A percentile compares a stretch with the other conserved stretches of the same genome.
phyloP scores from a whole-genome alignment of 257 asterid species.

The Ajuga chamaepitys region DNA sequence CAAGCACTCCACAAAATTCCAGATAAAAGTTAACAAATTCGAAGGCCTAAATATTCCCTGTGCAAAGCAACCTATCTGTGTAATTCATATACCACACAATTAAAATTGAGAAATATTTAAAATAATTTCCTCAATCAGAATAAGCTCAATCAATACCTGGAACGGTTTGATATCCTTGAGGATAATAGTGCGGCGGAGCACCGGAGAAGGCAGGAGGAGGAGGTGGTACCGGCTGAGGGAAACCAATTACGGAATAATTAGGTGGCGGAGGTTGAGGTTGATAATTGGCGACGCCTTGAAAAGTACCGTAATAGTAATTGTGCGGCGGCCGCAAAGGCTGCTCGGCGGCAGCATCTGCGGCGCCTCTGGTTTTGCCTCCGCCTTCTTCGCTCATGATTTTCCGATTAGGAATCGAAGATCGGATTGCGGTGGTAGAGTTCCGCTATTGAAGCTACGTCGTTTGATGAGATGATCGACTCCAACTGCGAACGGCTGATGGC shows the following conservation, averaged over 20 bases:
- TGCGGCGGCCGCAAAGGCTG: slow-evolving; percentile 33
- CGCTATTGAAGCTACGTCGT: slow-evolving; percentile 10
- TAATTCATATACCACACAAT: background rate
- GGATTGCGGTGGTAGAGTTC: slow-evolving; percentile 8
- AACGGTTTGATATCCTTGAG: slow-evolving; percentile 59
- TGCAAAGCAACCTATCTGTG: background rate
- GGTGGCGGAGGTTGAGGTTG: slow-evolving; percentile 46
- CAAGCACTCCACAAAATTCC: background rate
- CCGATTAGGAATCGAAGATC: slow-evolving; percentile 8
- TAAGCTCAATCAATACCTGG: slow-evolving; percentile 37
- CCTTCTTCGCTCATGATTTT: slow-evolving; percentile 35
- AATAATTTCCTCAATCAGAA: background rate
- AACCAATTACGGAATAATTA: slow-evolving; percentile 55
- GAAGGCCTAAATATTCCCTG: background rate
- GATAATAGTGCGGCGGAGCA: slow-evolving; percentile 43
- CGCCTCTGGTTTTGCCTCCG: slow-evolving; percentile 39
- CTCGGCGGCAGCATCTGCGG: slow-evolving; percentile 23
- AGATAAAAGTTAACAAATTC: background rate
- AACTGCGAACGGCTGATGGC: background rate
- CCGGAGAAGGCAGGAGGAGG: slow-evolving; percentile 42
- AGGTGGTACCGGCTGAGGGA: slow-evolving; percentile 79
- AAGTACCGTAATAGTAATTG: slow-evolving; percentile 67
- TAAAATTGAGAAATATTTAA: background rate
- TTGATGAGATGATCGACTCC: slow-evolving; percentile 6
- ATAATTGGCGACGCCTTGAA: slow-evolving; percentile 86